phyloP scores from a whole-genome alignment of 2,329 filamentous ascomycete species.

The Colletotrichum spaethianum region DNA sequence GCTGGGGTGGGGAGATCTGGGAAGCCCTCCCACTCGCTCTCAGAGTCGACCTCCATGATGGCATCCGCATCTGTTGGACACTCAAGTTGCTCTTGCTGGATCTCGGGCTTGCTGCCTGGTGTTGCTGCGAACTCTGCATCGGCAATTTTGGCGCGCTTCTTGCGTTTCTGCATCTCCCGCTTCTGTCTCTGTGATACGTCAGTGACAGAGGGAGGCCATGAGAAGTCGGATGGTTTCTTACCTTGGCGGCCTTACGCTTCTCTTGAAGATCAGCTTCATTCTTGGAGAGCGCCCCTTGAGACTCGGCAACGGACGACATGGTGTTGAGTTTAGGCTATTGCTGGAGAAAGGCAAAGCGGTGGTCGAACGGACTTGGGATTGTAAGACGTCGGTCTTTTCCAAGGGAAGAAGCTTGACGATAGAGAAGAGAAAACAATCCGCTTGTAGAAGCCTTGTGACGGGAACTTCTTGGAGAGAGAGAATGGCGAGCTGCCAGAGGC shows the following conservation, averaged over 20 bases:
- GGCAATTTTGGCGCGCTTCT: background rate
- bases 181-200: background rate
- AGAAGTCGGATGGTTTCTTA: background rate
- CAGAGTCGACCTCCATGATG: background rate
- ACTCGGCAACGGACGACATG: background rate
- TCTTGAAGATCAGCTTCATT: background rate
- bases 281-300: background rate
- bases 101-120: background rate
- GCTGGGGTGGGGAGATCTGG: background rate
- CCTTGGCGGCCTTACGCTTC: background rate
- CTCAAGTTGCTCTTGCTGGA: background rate
- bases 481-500: background rate
- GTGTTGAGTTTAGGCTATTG: background rate
- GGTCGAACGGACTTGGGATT: background rate
- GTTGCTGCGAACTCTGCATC: background rate
- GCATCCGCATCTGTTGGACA: no score
- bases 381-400: background rate
- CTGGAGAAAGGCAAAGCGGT: background rate
- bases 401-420: no score
- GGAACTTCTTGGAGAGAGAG: background rate
- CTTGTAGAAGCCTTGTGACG: background rate
- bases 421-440: background rate
- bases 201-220: background rate
- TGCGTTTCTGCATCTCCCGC: background rate
- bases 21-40: constrained; percentile 7